Evolutionary conservation across 352 stramenopile species (phyloP).

Genomic region (Phytopythium sindhum): DNA sequence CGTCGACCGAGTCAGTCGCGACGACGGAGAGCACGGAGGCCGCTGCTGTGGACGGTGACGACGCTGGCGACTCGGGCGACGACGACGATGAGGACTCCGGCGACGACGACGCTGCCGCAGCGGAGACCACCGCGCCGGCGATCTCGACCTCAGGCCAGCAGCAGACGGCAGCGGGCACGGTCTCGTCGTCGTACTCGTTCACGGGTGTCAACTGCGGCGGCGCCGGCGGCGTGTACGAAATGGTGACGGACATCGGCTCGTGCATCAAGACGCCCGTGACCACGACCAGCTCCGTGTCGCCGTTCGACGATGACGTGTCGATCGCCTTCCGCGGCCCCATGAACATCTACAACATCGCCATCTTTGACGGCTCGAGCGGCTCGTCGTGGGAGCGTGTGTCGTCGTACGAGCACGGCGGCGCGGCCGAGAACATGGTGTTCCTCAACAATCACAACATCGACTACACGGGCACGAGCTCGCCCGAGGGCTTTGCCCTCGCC

Average conservation of each 20-base stretch:
- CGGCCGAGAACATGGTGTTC: slow-evolving; percentile 70
- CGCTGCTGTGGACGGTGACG: slow-evolving; percentile 10
- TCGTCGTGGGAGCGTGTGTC: slow-evolving; percentile 56
- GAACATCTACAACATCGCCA: slow-evolving; percentile 66
- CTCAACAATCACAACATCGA: slow-evolving; percentile 84
- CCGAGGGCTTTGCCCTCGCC: slow-evolving; percentile 53
- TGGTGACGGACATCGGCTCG: slow-evolving; percentile 61
- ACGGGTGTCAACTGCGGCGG: slow-evolving; percentile 47
- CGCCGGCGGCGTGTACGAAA: slow-evolving; percentile 48
- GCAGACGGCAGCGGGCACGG: slow-evolving; percentile 32
- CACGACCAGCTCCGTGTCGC: slow-evolving; percentile 42
- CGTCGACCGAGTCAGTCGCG: slow-evolving; percentile 11
- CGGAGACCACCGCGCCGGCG: slow-evolving; percentile 13
- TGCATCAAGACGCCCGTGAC: slow-evolving; percentile 47
- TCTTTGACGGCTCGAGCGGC: slow-evolving; percentile 60
- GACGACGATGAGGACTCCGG: slow-evolving; percentile 1
- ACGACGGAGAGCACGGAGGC: slow-evolving; percentile 8
- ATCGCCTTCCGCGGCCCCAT: slow-evolving; percentile 64
- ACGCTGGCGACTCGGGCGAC: slow-evolving; percentile 11
- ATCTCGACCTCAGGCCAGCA: slow-evolving; percentile 19
- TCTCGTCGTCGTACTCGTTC: slow-evolving; percentile 52
- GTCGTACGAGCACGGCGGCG: slow-evolving; percentile 52
- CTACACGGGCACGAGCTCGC: slow-evolving; percentile 46
- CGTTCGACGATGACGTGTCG: slow-evolving; percentile 63
- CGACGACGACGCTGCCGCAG: slow-evolving; percentile 8